These are phyloP conservation scores for Cupressus sempervirens DNA, from an alignment of 75 land plant species.

Conservation along the genomic window DNA sequence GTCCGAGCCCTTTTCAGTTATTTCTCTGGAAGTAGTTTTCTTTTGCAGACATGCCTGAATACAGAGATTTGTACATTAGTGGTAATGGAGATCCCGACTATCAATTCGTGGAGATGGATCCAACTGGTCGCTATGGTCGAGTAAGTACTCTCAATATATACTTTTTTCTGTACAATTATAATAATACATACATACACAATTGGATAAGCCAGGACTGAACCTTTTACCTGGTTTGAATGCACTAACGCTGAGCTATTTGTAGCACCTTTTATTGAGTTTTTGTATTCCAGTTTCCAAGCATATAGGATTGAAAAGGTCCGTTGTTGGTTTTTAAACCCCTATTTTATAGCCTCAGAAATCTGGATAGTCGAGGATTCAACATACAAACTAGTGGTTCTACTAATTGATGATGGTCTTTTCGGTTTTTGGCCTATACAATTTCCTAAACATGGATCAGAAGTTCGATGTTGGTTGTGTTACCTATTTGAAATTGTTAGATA, in stretches of 20 bases:
- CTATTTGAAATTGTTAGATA: not conserved
- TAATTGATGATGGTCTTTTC: not conserved
- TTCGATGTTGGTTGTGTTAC: not conserved
- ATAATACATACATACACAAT: not conserved
- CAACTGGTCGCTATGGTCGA: constrained; percentile 70
- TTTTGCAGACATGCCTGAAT: constrained; percentile 5
- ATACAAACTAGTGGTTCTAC: not conserved
- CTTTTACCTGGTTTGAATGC: not conserved
- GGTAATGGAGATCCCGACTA: constrained; percentile 13
- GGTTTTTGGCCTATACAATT: not conserved
- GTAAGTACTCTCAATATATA: constrained; percentile 28
- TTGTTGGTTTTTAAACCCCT: not conserved
- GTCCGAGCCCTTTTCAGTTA: not conserved
- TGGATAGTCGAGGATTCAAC: not conserved
- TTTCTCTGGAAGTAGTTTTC: constrained; percentile 9
- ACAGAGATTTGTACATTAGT: not conserved
- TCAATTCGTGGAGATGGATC: constrained; percentile 71
- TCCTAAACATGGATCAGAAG: not conserved
- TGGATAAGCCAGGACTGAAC: not conserved
- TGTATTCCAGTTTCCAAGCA: not conserved
- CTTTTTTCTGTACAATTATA: not conserved
- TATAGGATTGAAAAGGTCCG: not conserved
- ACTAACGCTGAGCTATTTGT: not conserved
- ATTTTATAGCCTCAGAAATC: not conserved
- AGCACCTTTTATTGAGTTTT: not conserved